phyloP scores from a whole-genome alignment of 768 basidiomycete genomes.

The Gymnopilus junonius region DNA sequence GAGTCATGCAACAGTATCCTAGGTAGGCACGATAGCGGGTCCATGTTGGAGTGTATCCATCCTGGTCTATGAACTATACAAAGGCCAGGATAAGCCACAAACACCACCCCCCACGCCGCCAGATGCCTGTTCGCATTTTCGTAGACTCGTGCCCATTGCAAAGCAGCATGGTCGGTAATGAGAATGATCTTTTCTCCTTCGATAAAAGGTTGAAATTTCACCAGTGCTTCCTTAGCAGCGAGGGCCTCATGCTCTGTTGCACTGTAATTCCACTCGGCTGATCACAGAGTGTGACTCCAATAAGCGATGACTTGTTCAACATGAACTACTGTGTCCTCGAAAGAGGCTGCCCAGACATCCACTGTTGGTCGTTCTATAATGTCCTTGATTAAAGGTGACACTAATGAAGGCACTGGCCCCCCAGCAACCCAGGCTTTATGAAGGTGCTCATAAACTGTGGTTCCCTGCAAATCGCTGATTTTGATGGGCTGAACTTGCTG shows the following conservation, averaged over 20 bases:
- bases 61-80: constrained; percentile 37
- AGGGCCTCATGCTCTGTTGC: constrained; percentile 35
- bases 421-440: neutral
- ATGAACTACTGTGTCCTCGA: constrained; percentile 31
- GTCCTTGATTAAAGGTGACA: neutral
- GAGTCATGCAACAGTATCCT: constrained; percentile 19
- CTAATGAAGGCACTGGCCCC: neutral
- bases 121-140: constrained; percentile 29
- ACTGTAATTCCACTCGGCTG: constrained; percentile 33
- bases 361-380: neutral
- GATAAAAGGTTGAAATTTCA: constrained; percentile 38
- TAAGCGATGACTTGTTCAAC: constrained; percentile 36
- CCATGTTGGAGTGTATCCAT: constrained; percentile 37
- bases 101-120: constrained; percentile 35
- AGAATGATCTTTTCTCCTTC: constrained; percentile 35
- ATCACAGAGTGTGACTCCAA: constrained; percentile 30
- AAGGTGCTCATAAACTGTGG: neutral
- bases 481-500: neutral
- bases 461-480: neutral
- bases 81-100: constrained; percentile 29
- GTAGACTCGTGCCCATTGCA: constrained; percentile 28
- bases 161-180: constrained; percentile 28
- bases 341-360: neutral
- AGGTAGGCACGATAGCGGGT: constrained; percentile 25
- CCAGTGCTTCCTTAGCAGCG: constrained; percentile 17